These are phyloP conservation scores for Aspergillus transmontanensis DNA, from an alignment of 2,329 filamentous ascomycete genomes.

Conservation along the genomic window DNA sequence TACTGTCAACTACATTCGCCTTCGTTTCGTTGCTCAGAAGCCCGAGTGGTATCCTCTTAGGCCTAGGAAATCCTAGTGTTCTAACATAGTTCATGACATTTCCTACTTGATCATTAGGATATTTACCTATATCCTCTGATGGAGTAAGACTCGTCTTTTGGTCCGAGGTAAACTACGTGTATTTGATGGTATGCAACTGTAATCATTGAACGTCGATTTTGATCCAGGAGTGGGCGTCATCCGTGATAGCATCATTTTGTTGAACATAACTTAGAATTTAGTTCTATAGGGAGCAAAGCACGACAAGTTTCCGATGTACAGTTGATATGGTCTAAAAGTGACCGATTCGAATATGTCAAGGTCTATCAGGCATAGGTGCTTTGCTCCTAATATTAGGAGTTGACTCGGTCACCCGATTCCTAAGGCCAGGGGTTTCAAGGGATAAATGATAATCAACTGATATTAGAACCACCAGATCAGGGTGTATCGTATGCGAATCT, in stretches of 20 bases:
- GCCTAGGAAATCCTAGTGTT: background rate
- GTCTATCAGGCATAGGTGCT: no score
- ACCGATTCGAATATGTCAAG: no score
- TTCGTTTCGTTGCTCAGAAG: background rate
- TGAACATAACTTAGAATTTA: no score
- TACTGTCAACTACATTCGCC: background rate
- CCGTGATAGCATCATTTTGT: background rate
- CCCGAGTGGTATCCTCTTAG: background rate
- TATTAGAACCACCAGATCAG: no score
- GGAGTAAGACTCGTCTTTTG: background rate
- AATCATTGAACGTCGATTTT: background rate
- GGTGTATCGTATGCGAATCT: no score
- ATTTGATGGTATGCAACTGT: background rate
- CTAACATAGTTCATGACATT: background rate
- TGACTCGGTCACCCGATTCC: no score
- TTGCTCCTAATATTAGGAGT: no score
- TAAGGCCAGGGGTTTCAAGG: no score
- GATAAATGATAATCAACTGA: no score
- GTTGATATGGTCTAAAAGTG: no score
- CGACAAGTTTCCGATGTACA: no score
- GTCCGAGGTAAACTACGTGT: background rate
- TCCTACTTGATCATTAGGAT: background rate
- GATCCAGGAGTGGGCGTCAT: background rate
- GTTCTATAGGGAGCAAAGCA: no score
- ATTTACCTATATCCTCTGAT: background rate